Conservation (phyloP, 805 yeast species). For the Candida chilensis region DNA sequence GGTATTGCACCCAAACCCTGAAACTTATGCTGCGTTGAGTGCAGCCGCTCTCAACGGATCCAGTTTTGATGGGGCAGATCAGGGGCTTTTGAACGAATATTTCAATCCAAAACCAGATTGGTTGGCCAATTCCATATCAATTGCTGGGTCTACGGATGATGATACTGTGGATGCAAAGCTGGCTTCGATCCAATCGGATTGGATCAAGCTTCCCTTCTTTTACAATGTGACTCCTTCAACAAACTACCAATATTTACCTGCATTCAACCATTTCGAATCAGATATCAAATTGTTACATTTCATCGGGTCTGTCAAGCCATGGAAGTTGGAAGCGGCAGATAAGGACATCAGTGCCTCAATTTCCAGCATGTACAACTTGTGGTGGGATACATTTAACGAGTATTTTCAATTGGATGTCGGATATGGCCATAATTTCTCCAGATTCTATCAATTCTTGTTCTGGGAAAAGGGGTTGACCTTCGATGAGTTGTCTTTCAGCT, state of each 20-base stretch:
- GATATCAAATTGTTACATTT: conserved; percentile 51
- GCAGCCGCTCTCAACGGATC: conserved; percentile 7
- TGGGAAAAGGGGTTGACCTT: conserved; percentile 1
- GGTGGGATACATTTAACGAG: conserved; percentile 31
- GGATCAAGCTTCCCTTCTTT: conserved; percentile 31
- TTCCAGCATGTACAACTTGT: conserved; percentile 10
- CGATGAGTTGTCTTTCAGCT: no score
- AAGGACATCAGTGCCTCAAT: background rate
- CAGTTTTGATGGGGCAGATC: conserved; percentile 84
- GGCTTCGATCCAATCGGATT: no score
- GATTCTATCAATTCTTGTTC: background rate
- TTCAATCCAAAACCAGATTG: conserved; percentile 31
- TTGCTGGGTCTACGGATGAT: no score
- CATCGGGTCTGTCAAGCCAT: conserved; percentile 57
- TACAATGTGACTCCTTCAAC: conserved; percentile 33
- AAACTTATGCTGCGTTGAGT: conserved; percentile 32
- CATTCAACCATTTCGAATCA: conserved; percentile 18
- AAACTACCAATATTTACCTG: conserved; percentile 32
- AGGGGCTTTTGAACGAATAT: conserved; percentile 73
- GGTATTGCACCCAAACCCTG: conserved; percentile 41
- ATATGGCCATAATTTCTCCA: conserved; percentile 12
- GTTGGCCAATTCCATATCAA: conserved; percentile 10
- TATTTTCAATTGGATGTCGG: conserved; percentile 22
- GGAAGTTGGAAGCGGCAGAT: conserved; percentile 18
- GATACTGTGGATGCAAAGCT: background rate